Evolutionary conservation across 2,329 filamentous ascomycete genomes (phyloP), one percentile per base, ranked within the genome.

Genomic region (Leptodontidium sp.): DNA sequence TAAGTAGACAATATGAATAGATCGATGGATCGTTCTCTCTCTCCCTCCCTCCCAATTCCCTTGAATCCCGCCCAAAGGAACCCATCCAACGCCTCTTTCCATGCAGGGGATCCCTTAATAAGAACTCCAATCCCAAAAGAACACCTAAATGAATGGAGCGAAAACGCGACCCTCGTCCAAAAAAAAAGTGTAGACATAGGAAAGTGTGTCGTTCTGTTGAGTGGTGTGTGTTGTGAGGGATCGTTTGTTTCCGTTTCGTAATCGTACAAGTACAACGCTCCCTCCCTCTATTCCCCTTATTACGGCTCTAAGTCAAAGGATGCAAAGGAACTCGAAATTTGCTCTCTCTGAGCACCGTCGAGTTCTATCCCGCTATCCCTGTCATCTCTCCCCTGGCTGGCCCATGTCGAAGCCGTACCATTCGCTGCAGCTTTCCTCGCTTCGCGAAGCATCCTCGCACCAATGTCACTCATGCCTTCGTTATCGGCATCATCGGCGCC

Each of bases 341-440:
- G 68, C 67, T 58, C 65, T 40, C 55, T 47, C 29, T 71, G 72
- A 49, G 64, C 59, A n/a, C 62, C 70, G 40, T 75, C 75, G 11
- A 77, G 55, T 47, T 77, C 75, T 40, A 77, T 73, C 6, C 75
- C 76, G 55, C 73, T 77, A 49, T 77, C 76, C 50, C 75, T 72
- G 67, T 78, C 76, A 52, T 76, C 75, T 65, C 65, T 73, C 21
- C 70, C 70, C 43, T 59, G 52, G 7, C 68, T 70, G 15, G 66
- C 69, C 73, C 73, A 75, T 9, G 70, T 61, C n/a, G 59, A 62
- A 26, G 77, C 43, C 74, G 75, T 53, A 2, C 59, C 61, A 62
- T 71, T 68, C 8, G 69, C 70, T 14, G 73, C 73, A 12, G 72
- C 72, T 47, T 71, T 70, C 64, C 74, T 73, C 7, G 74, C 76